A percentile compares a stretch with the other conserved stretches of the same genome.
These are phyloP conservation scores for Rhodotorula sp. DNA, from an alignment of 1,284 basidiomycete genomes.

Conservation along the genomic window DNA sequence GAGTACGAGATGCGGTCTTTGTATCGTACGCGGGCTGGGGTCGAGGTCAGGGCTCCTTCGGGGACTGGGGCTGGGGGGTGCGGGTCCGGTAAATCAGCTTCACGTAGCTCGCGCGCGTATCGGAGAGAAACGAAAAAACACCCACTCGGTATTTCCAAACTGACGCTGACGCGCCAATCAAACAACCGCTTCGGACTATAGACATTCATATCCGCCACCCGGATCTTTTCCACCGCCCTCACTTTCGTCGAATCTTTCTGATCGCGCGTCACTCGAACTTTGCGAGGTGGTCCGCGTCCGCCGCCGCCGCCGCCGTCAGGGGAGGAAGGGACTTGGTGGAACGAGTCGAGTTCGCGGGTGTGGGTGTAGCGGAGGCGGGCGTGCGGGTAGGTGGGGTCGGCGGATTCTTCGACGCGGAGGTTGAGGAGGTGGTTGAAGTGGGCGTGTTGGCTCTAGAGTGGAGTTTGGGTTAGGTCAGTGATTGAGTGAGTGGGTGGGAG, in stretches of 20 bases:
- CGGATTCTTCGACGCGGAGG: conserved; percentile 61
- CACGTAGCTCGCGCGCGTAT: too few relatives aligned
- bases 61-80: conserved; percentile 37
- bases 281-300: conserved; percentile 51
- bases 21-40: conserved; percentile 54
- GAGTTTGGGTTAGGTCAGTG: background rate
- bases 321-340: conserved; percentile 57
- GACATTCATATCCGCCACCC: conserved; percentile 84
- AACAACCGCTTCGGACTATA: conserved; percentile 75
- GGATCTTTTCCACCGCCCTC: conserved; percentile 66
- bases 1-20: conserved; percentile 92
- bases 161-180: conserved; percentile 92
- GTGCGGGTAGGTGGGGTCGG: conserved; percentile 54
- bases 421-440: conserved; percentile 85
- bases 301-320: conserved; percentile 46
- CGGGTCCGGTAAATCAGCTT: background rate
- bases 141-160: conserved; percentile 64
- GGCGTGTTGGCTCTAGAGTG: conserved; percentile 74
- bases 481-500: conserved; percentile 28
- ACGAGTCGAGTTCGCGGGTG: conserved; percentile 72
- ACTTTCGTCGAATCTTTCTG: conserved; percentile 64
- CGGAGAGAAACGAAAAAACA: conserved; percentile 16
- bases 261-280: conserved; percentile 81
- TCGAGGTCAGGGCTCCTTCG: conserved; percentile 44
- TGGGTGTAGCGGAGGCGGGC: conserved; percentile 73